These are phyloP conservation scores for Ophiostoma sp. DNA, from an alignment of 2,329 filamentous ascomycete species.

Conservation along the genomic window DNA sequence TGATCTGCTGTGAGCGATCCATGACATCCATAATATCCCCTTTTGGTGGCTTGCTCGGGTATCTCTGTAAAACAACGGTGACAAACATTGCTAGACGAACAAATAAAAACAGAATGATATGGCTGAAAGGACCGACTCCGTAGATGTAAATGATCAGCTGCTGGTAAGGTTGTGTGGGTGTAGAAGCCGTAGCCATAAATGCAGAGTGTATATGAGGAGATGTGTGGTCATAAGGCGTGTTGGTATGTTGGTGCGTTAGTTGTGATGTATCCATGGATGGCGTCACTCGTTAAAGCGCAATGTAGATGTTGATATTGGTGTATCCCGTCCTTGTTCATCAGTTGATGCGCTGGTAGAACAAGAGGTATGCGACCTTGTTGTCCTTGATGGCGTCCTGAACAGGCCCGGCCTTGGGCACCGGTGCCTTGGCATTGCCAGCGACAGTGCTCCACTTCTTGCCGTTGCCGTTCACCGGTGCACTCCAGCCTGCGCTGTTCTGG, in stretches of 20 bases:
- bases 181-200: no score
- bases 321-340: background rate
- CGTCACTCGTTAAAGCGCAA: background rate
- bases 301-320: background rate
- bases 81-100: conserved; percentile 10
- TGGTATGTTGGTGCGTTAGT: background rate
- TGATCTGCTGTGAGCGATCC: background rate
- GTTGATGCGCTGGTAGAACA: conserved; percentile 83
- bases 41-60: conserved; percentile 1
- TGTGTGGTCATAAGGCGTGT: background rate
- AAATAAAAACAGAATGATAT: conserved; percentile 15
- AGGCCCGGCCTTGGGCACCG: conserved; percentile 51
- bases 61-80: conserved; percentile 12
- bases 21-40: background rate
- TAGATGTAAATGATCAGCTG: background rate
- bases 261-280: background rate
- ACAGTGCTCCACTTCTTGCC: conserved; percentile 69
- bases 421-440: conserved; percentile 53
- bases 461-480: conserved; percentile 51
- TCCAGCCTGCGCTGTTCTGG: conserved; percentile 63
- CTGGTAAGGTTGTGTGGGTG: background rate
- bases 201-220: background rate
- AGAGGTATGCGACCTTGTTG: conserved; percentile 93
- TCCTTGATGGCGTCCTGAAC: conserved; percentile 67
- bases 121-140: background rate